These are phyloP conservation scores for Oryza brachyantha DNA, from an alignment of 176 grass and related monocot species.

Conservation along the genomic window DNA sequence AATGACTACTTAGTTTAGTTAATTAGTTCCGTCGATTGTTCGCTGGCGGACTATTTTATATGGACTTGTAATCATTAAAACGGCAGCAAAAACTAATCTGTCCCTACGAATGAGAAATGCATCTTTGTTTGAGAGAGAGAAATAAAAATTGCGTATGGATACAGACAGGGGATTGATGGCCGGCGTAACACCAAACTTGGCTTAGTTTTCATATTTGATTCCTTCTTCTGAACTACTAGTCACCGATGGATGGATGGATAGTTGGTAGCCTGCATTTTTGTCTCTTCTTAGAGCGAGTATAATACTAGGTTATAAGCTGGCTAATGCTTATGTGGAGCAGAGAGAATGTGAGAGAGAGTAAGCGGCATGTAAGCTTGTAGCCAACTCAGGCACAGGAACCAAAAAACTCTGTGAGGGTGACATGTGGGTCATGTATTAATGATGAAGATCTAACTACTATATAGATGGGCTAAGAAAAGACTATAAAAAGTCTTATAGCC, in stretches of 20 bases:
- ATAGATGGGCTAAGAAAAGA: too few relatives aligned
- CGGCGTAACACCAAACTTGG: background rate
- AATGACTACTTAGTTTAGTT: background rate
- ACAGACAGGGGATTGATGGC: background rate
- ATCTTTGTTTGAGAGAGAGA: background rate
- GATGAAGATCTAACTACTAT: too few relatives aligned
- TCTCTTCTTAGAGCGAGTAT: too few relatives aligned
- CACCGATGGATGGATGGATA: constrained; percentile 9
- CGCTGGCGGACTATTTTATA: background rate
- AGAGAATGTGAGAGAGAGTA: too few relatives aligned
- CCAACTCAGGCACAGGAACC: too few relatives aligned
- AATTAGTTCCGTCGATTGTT: background rate
- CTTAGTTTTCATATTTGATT: background rate
- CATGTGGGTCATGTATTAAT: too few relatives aligned
- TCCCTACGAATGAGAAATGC: background rate
- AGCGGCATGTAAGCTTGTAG: too few relatives aligned
- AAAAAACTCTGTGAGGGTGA: too few relatives aligned
- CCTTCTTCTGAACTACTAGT: background rate
- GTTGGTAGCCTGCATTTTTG: constrained; percentile 1
- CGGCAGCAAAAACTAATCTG: background rate
- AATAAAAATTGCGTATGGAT: background rate
- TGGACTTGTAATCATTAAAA: background rate
- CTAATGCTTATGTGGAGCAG: too few relatives aligned
- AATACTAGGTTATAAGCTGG: too few relatives aligned
- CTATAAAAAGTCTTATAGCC: too few relatives aligned